Base-by-base conservation (phyloP, 2,329 filamentous ascomycete genomes). In the Ophiocordyceps camponoti-rufipedis region DNA sequence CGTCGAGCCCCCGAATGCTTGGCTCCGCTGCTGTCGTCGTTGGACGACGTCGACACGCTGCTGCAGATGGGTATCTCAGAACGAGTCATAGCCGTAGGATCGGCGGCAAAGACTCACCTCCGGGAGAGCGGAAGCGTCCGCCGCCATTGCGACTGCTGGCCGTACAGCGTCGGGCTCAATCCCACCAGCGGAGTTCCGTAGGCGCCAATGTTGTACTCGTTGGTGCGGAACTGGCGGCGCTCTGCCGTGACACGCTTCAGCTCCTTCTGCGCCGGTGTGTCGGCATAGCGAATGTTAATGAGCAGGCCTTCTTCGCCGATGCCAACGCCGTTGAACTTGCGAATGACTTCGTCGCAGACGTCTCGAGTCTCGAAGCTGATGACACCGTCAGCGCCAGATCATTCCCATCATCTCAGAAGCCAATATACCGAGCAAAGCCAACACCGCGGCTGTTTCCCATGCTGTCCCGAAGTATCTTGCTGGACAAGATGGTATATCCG, bases 211-310 rank as follows among this genome's bases (percentile, higher is more conserved):
- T 88, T 88, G 66, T 96, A 96, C 68, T 96, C 91, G 47, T 91
- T 91, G 48, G 89, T 91, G 48, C 91, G 85, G 67, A 94, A 96
- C 58, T 94, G 86, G 49, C 91, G 87, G 47, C 88, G 85, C 60
- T 94, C 87, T 31, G 91, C 87, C 40, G 89, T 96, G 59, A 95
- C 83, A 51, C 91, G 83, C 73, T 98, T 98, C 54, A 98, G 73
- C 59, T 91, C 79, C 70, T 98, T 98, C 64, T 98, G 91, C 50
- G 89, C 84, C 46, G 91, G 85, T 35, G 91, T 98, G 58, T 98
- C 91, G 50, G 93, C 89, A 61, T 94, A 98, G 52, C 91, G 88
- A 54, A 98, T 87, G 65, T 95, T 88, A 65, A 91, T 77, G 51
- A 88, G 80, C 52, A 91, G 76, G 28, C 82, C 78, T 56, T 94